Evolutionary conservation across 1,284 basidiomycete species (phyloP).

Genomic region (Rhodotorula glutinis): DNA sequence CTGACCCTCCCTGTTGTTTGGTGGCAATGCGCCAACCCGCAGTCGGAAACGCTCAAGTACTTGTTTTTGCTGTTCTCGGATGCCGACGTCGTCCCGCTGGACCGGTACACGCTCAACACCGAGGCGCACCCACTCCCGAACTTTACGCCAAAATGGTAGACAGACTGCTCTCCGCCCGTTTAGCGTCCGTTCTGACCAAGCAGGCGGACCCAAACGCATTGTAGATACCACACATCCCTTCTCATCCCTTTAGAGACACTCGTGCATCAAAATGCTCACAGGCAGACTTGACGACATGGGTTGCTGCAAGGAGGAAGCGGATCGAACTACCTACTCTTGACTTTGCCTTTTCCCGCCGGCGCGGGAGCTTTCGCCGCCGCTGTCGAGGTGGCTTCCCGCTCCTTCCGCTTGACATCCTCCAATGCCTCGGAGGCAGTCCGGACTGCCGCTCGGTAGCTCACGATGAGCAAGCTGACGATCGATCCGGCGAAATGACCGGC

Average conservation of each 20-base stretch:
- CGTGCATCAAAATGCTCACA: no score
- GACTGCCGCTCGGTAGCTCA: slow-evolving; percentile 8
- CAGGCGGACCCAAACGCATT: neutral
- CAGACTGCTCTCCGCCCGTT: no score
- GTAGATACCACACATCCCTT: no score
- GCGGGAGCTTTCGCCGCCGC: neutral
- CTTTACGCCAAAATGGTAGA: slow-evolving; percentile 50
- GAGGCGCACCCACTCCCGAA: slow-evolving; percentile 75
- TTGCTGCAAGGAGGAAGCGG: no score
- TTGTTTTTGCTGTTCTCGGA: slow-evolving; percentile 85
- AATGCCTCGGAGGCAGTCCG: slow-evolving; percentile 9
- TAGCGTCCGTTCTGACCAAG: no score
- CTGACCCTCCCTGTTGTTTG: neutral
- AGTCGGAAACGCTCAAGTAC: slow-evolving; percentile 66
- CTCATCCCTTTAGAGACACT: no score
- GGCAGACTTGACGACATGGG: no score
- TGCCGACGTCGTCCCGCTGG: slow-evolving; percentile 61
- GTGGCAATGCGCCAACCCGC: neutral
- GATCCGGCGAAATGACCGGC: slow-evolving; percentile 33
- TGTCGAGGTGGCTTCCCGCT: neutral
- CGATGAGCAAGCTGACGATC: slow-evolving; percentile 16
- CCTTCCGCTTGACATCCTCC: slow-evolving; percentile 2
- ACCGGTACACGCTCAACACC: slow-evolving; percentile 77
- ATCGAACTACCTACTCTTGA: neutral
- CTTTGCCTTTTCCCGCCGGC: neutral